phyloP scores from a whole-genome alignment of 352 stramenopile species.

The Phytophthora crassamura region DNA sequence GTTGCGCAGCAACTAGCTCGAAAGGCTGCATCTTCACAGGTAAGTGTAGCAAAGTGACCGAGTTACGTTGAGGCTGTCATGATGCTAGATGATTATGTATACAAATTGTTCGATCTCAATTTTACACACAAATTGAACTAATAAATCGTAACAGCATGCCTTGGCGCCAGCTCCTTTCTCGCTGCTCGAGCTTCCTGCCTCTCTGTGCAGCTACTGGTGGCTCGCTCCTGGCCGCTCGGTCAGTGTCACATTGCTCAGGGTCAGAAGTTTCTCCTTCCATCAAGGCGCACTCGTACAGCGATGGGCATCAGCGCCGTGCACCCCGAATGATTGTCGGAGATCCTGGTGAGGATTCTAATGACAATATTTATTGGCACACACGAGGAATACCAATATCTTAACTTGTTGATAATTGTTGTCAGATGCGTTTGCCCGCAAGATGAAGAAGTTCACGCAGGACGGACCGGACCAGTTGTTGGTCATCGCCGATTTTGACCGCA shows the following conservation, averaged over 20 bases:
- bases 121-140: too few relatives aligned
- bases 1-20: too few relatives aligned
- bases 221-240: slow-evolving; percentile 10
- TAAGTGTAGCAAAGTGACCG: too few relatives aligned
- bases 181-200: slow-evolving; percentile 9
- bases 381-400: too few relatives aligned
- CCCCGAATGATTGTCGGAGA: slow-evolving; percentile 43
- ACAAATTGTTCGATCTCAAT: too few relatives aligned
- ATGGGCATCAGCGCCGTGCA: slow-evolving; percentile 20
- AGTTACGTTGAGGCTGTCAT: too few relatives aligned
- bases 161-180: slow-evolving; percentile 3
- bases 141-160: background rate
- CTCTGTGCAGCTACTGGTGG: slow-evolving; percentile 16
- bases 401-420: background rate
- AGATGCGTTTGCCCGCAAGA: slow-evolving; percentile 78
- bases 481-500: slow-evolving; percentile 83
- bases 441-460: slow-evolving; percentile 72
- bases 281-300: slow-evolving; percentile 27
- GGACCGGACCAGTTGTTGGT: slow-evolving; percentile 69
- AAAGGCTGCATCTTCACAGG: too few relatives aligned
- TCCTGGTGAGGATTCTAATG: slow-evolving; percentile 33
- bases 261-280: slow-evolving; percentile 15
- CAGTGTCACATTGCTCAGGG: slow-evolving; percentile 11
- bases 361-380: too few relatives aligned
- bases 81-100: too few relatives aligned